Percentiles rank a stretch among this genome's conserved stretches.
These are phyloP conservation scores for Penicillium sp. DNA, from an alignment of 2,329 filamentous ascomycete species.

Conservation along the genomic window DNA sequence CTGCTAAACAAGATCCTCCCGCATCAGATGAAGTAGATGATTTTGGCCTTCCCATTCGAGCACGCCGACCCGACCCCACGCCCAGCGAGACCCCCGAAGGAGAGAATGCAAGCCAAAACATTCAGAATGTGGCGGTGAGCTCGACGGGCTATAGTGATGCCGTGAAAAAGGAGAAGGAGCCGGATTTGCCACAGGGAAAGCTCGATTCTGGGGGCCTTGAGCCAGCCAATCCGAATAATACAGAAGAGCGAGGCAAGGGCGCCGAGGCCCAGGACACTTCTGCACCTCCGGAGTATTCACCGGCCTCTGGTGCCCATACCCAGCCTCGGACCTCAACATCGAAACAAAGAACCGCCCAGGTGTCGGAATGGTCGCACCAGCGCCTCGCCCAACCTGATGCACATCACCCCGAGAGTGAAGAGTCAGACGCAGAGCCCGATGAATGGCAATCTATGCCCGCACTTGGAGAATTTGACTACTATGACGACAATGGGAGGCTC, in stretches of 20 bases:
- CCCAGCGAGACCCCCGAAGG: conserved; percentile 15
- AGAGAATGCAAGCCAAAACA: conserved; percentile 23
- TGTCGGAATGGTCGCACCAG: conserved; percentile 92
- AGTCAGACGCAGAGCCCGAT: conserved; percentile 59
- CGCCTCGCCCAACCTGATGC: conserved; percentile 57
- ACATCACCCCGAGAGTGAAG: conserved; percentile 41
- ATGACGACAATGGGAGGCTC: conserved; percentile 87
- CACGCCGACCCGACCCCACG: conserved; percentile 18
- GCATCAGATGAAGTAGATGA: conserved; percentile 33
- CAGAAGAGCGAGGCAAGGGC: conserved; percentile 4
- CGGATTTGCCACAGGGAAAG: neutral
- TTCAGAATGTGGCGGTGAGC: conserved; percentile 8
- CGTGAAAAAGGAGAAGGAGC: neutral
- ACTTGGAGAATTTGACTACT: conserved; percentile 88
- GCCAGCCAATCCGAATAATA: neutral
- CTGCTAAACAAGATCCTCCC: conserved; percentile 4
- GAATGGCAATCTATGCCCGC: conserved; percentile 94
- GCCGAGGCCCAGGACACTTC: conserved; percentile 2
- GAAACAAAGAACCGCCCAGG: conserved; percentile 30
- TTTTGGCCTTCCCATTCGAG: conserved; percentile 41
- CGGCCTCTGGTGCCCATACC: conserved; percentile 1
- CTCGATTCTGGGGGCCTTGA: neutral
- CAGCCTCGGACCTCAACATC: conserved; percentile 18
- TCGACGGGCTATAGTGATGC: neutral
- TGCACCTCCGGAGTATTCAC: conserved; percentile 10